Evolutionary conservation across 2,329 filamentous ascomycete genomes (phyloP), one percentile per base, ranked within the genome.

Genomic region (Xylariaceae sp.): DNA sequence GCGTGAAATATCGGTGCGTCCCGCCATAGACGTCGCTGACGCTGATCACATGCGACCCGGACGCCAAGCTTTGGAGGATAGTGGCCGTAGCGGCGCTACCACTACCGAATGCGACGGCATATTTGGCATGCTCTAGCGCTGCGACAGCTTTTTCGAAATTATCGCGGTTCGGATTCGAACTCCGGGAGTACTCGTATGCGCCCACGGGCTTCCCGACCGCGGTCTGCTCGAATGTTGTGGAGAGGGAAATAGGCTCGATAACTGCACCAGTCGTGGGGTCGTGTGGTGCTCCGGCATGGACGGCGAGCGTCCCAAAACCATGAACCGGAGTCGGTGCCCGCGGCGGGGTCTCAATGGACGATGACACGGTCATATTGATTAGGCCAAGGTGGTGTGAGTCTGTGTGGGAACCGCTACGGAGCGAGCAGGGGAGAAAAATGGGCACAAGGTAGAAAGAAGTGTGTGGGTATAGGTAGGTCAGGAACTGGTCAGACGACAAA

Each of bases 21-120:
- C 94, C 94, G 64, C 94, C 94, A 72, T 99, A 99, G 65, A 99
- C 92, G 71, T 99, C 94, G 43, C 91, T 95, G 45, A 99, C 90
- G 57, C 91, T 96, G 65, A 99, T 86, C 66, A 99, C 89, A 75
- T 99, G 94, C 45, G 89, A 94, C 58, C 91, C 92, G 12, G 88
- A 80, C 21, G 92, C 91, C 54, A 99, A 83, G 63, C 89, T 94
- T 76, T 97, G 94, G 54, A 99, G 83, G 67, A 99, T 90, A 64
- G 83, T 89, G 57, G 94, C 92, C 0, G 94, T 99, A 51, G 94
- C 91, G 41, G 94, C 92, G 63, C 89, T 95, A 65, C 94, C 94
- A 22, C 91, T 96, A 42, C 89, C 87, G 76, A 96, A 99, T 60
- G 94, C 92, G 51, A 99, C 85, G 43, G 94, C 94, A 70, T 95